Base-by-base conservation (phyloP, 495 filamentous ascomycete genomes). In the Hamigera avellanea region DNA sequence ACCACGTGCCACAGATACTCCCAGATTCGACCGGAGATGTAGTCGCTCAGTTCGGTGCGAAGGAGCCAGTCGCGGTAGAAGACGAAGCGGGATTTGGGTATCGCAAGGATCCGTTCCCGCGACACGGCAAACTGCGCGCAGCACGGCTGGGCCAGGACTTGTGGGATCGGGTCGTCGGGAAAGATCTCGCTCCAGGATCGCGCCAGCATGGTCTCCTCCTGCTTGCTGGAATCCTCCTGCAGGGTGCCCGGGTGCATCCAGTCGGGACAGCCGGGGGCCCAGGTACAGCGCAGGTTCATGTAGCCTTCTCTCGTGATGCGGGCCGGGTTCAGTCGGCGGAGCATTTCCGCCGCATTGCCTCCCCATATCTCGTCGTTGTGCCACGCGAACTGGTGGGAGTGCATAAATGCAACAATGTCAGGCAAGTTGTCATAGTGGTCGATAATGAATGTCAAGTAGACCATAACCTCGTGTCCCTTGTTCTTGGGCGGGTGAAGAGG, bases 381-480 rank as follows among this genome's bases (percentile, higher is more conserved):
- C 74, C 79, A 83, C 3, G 75, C 67, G 25, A 46, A 67, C 36
- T 75, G 70, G 40, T 85, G 78, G 5, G 72, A 64, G 42, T 86
- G 81, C 61, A 78, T 78, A 53, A 86, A 81, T 31, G 83, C 69
- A 13, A 72, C 52, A 43, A 83, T 61, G 39, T 85, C 81, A 6
- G 80, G 73, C 3, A 86, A 59, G 3, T 65, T 39, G 37, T 83
- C 69, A 57, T 86, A 87, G 53, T 78, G 69, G 47, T 85, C 78
- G 49, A 82, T 72, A 42, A 85, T 70, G 45, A 78, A 85, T 33
- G 70, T 78, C 35, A 83, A 59, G 49, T 87, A 87, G 7, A 80
- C 65, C 66, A 86, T 78, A 10, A 78, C 82, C 51, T 88, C 82
- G 44, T 85, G 74, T 8, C 82, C 83, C 53, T 86, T 86, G 45